Evolutionary conservation across 2,329 filamentous ascomycete species (phyloP).

Genomic region (Aureobasidium sp.): DNA sequence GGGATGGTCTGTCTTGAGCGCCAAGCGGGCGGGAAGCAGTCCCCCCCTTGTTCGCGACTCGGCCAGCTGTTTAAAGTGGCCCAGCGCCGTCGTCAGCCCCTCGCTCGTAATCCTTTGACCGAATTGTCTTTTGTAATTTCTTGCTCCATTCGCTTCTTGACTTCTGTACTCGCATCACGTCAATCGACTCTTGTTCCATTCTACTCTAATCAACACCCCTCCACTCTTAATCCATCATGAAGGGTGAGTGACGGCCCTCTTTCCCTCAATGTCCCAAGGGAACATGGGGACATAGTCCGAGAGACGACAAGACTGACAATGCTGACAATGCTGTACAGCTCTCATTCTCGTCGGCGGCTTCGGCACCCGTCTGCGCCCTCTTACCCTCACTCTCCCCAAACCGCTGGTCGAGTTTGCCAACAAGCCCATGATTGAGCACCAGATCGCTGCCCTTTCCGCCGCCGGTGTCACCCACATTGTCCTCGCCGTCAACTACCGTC

Average conservation of each 20-base stretch:
- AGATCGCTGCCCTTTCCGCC: slow-evolving; percentile 88
- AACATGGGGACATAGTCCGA: too few species aligned
- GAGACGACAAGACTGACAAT: slow-evolving; percentile 19
- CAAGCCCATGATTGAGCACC: slow-evolving; percentile 98
- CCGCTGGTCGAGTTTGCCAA: slow-evolving; percentile 97
- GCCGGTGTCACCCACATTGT: slow-evolving; percentile 97
- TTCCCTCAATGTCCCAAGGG: background rate
- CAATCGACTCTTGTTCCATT: background rate
- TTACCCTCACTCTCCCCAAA: slow-evolving; percentile 94
- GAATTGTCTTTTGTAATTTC: slow-evolving; percentile 4
- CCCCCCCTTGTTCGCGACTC: background rate
- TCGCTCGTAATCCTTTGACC: background rate
- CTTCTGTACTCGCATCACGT: background rate
- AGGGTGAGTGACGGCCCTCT: slow-evolving; percentile 2
- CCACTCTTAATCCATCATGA: slow-evolving; percentile 11
- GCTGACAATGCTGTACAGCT: slow-evolving; percentile 48
- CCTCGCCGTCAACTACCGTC: slow-evolving; percentile 95
- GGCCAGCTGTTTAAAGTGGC: slow-evolving; percentile 2
- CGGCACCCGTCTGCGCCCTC: slow-evolving; percentile 91
- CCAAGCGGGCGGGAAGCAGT: background rate
- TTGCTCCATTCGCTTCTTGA: background rate
- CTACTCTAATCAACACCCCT: slow-evolving; percentile 5
- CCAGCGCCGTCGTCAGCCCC: slow-evolving; percentile 8
- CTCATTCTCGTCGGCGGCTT: slow-evolving; percentile 99
- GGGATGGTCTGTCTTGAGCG: background rate